Percentiles rank a stretch among this genome's conserved stretches.
Evolutionary conservation across 495 filamentous ascomycete genomes (phyloP).

Genomic region (Ascodesmis nigricans): DNA sequence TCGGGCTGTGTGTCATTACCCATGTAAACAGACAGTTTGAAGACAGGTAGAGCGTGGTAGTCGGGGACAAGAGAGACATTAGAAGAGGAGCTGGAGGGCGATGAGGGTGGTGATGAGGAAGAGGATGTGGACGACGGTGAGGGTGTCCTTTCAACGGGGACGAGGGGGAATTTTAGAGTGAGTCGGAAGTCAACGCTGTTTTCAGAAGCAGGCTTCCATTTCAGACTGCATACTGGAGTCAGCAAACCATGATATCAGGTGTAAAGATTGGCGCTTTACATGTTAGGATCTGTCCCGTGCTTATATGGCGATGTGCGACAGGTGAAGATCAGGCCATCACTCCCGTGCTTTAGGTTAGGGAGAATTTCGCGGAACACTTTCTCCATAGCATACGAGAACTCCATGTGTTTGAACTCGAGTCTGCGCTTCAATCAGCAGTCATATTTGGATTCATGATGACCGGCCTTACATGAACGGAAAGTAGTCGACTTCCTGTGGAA

Average conservation of each 20-base stretch:
- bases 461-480: slow-evolving; percentile 41
- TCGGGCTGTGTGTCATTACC: slow-evolving; percentile 24
- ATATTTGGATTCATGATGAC: no score
- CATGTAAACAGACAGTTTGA: slow-evolving; percentile 36
- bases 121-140: no score
- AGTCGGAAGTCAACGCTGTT: slow-evolving; percentile 86
- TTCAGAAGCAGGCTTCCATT: slow-evolving; percentile 86
- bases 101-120: no score
- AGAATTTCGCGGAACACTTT: slow-evolving; percentile 77
- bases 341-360: slow-evolving; percentile 67
- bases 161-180: slow-evolving; percentile 46
- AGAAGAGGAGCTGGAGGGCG: no score
- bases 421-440: slow-evolving; percentile 16
- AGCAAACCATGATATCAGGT: not conserved
- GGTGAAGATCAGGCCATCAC: slow-evolving; percentile 93
- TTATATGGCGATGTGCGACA: slow-evolving; percentile 66
- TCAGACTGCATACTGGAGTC: slow-evolving; percentile 48
- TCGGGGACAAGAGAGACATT: no score
- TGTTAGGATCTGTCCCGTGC: slow-evolving; percentile 51
- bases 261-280: slow-evolving; percentile 6
- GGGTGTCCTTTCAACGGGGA: slow-evolving; percentile 21
- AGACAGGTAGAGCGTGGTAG: slow-evolving; percentile 35
- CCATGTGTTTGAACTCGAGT: slow-evolving; percentile 65
- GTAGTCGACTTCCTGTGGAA: slow-evolving; percentile 42
- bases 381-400: slow-evolving; percentile 68